A percentile compares a stretch with the other conserved stretches of the same genome.
These are phyloP conservation scores for Umbilicaria muhlenbergii DNA, from an alignment of 495 filamentous ascomycete species.

Conservation along the genomic window DNA sequence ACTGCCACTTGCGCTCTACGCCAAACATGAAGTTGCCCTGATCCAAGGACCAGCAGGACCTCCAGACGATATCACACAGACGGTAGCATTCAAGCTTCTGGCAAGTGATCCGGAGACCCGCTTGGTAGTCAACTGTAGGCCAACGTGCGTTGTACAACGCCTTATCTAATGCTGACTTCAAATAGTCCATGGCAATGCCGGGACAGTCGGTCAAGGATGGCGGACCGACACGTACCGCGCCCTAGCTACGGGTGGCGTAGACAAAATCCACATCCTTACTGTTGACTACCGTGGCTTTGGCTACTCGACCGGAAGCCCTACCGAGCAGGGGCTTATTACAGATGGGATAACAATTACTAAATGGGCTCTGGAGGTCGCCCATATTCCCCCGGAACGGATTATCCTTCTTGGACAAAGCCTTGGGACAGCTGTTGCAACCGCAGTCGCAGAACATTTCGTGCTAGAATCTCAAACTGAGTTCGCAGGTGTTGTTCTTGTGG, in stretches of 20 bases:
- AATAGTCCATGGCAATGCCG: slow-evolving; percentile 33
- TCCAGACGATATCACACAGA: slow-evolving; percentile 26
- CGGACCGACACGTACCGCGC: slow-evolving; percentile 35
- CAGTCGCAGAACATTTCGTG: slow-evolving; percentile 50
- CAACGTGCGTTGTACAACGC: neutral
- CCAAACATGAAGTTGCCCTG: slow-evolving; percentile 29
- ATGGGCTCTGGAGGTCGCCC: slow-evolving; percentile 44
- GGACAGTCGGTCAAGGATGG: slow-evolving; percentile 34
- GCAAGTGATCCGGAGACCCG: slow-evolving; percentile 36
- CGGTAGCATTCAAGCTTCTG: slow-evolving; percentile 35
- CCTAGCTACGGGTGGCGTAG: slow-evolving; percentile 17
- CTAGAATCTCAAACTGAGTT: slow-evolving; percentile 19
- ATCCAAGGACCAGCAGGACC: slow-evolving; percentile 25
- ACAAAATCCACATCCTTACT: slow-evolving; percentile 44
- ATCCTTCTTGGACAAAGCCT: slow-evolving; percentile 78
- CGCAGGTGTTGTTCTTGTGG: slow-evolving; percentile 62
- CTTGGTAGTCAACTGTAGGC: slow-evolving; percentile 41
- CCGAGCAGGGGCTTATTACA: slow-evolving; percentile 65
- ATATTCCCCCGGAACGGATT: slow-evolving; percentile 53
- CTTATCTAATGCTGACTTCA: neutral
- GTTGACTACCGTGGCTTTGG: slow-evolving; percentile 91
- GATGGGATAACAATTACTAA: slow-evolving; percentile 59
- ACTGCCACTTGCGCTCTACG: slow-evolving; percentile 38
- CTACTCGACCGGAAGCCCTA: slow-evolving; percentile 59
- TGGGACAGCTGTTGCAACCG: slow-evolving; percentile 70